Conservation (phyloP, 257 asterid species). For the Jaltomata sinuosa region DNA sequence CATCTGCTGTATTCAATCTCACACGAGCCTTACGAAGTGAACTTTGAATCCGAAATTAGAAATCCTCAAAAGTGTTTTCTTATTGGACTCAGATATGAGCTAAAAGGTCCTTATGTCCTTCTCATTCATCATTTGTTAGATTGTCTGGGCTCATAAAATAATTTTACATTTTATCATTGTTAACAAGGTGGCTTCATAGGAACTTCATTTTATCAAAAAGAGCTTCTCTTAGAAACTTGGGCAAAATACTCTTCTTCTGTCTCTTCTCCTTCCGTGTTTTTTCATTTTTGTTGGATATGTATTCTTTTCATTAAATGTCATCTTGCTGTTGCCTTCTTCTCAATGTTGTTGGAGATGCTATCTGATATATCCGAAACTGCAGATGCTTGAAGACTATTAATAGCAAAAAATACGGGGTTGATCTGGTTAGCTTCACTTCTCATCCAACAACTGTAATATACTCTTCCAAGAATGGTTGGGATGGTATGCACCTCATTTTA, state of each 20-base stretch:
- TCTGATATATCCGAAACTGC: neutral
- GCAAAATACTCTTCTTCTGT: neutral
- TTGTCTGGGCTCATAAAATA: neutral
- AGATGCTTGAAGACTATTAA: slow-evolving; percentile 96
- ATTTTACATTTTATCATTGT: neutral
- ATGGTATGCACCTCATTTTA: slow-evolving; percentile 44
- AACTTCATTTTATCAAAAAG: neutral
- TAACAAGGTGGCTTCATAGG: neutral
- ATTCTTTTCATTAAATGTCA: neutral
- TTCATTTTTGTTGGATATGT: neutral
- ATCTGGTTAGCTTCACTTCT: slow-evolving; percentile 93
- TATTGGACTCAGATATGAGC: neutral
- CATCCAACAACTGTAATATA: slow-evolving; percentile 94
- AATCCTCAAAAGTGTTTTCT: neutral
- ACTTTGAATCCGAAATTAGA: neutral
- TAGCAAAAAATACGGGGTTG: slow-evolving; percentile 94
- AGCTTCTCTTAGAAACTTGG: neutral
- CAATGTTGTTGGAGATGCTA: neutral
- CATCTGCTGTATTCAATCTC: neutral
- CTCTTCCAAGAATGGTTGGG: slow-evolving; percentile 99
- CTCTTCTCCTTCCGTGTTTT: neutral
- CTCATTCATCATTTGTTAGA: neutral
- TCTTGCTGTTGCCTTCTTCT: neutral
- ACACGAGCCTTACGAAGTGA: neutral
- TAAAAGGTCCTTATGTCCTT: neutral